Conservation (phyloP, 192 early-diverging fungal species). For the Coemansia sp. region DNA sequence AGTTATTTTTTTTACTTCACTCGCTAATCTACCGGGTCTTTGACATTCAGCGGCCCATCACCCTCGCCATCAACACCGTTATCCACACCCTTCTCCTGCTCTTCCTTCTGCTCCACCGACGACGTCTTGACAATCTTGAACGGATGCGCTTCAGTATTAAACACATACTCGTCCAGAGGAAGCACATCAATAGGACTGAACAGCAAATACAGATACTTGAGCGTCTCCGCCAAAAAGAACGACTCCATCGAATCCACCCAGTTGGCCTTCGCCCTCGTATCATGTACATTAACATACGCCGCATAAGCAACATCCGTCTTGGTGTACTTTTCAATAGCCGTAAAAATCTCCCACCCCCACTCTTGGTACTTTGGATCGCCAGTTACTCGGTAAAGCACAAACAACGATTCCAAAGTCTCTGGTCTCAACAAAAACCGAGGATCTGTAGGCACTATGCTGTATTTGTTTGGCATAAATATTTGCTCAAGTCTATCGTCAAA, state of each 20-base stretch:
- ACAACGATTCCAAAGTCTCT: conserved; percentile 88
- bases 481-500: not conserved
- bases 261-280: not conserved
- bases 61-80: not conserved
- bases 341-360: conserved; percentile 84
- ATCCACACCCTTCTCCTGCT: not conserved
- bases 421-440: conserved; percentile 70
- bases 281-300: conserved; percentile 34
- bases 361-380: conserved; percentile 77
- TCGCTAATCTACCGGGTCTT: not conserved
- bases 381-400: conserved; percentile 82
- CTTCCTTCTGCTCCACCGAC: not conserved
- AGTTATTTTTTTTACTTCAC: not conserved
- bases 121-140: conserved; percentile 50
- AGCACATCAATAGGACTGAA: conserved; percentile 70
- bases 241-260: conserved; percentile 59
- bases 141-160: conserved; percentile 96
- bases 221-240: conserved; percentile 93
- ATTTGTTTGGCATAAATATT: not conserved
- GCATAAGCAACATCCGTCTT: conserved; percentile 68
- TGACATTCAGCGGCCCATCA: not conserved
- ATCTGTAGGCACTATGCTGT: conserved; percentile 9
- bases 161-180: conserved; percentile 80
- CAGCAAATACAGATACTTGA: conserved; percentile 93
- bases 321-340: conserved; percentile 79